Percentiles rank a stretch among this genome's conserved stretches.
Evolutionary conservation across 371 early-diverging fungal species (phyloP).

Genomic region (Circinella umbellata): DNA sequence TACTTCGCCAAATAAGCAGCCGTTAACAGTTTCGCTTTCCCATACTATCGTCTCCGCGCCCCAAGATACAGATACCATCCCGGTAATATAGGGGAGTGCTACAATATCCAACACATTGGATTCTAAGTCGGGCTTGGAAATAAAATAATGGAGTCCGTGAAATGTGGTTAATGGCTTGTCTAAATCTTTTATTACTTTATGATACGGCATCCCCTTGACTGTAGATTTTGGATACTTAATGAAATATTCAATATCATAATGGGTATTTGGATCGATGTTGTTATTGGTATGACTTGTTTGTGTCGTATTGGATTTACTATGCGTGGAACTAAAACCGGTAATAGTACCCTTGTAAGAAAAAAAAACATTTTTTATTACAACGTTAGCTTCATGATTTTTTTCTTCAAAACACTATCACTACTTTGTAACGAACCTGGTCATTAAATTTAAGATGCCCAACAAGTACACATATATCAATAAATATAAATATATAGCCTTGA

Average conservation of each 20-base stretch:
- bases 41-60: not conserved
- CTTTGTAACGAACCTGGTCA: no score
- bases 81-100: not conserved
- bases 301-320: no score
- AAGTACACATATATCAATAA: not conserved
- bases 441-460: not conserved
- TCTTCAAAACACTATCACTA: no score
- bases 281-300: not conserved
- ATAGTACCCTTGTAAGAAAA: no score
- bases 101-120: not conserved
- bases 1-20: not conserved
- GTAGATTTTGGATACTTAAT: not conserved
- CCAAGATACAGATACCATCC: not conserved
- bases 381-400: no score
- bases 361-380: no score
- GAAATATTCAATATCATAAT: not conserved
- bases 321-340: no score
- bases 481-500: not conserved
- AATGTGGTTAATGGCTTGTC: not conserved
- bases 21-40: not conserved
- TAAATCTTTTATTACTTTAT: not conserved
- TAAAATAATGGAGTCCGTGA: not conserved
- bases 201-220: not conserved
- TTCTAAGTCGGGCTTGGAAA: not conserved
- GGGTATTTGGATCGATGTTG: not conserved